Evolutionary conservation across 108 stramenopile genomes (phyloP).

Genomic region (Cyclotella kingstonii): DNA sequence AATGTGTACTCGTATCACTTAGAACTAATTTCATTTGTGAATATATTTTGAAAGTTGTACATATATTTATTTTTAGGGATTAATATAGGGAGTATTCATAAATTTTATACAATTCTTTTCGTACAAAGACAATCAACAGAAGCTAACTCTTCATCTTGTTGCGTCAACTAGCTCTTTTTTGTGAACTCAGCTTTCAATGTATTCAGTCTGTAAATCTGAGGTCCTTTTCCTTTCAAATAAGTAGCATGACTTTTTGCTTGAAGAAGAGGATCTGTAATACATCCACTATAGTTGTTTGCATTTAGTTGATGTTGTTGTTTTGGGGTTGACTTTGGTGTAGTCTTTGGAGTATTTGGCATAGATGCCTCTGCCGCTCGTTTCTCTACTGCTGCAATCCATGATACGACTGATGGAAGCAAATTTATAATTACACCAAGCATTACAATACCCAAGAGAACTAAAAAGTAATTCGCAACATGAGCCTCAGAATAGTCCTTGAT

Average conservation of each 20-base stretch:
- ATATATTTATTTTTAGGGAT: too few relatives aligned
- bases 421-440: constrained; percentile 63
- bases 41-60: too few relatives aligned
- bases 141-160: too few relatives aligned
- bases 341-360: constrained; percentile 20
- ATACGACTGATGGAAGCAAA: constrained; percentile 46
- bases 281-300: constrained; percentile 6
- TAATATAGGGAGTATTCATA: too few relatives aligned
- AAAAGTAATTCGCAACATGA: constrained; percentile 68
- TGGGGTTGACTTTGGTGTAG: constrained; percentile 5
- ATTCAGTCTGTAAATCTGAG: constrained; percentile 35
- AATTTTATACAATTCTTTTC: too few relatives aligned
- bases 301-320: background rate
- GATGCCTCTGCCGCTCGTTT: constrained; percentile 49
- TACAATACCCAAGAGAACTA: constrained; percentile 56
- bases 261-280: constrained; percentile 15
- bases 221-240: constrained; percentile 27
- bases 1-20: too few relatives aligned
- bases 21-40: too few relatives aligned
- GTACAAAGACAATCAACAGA: too few relatives aligned
- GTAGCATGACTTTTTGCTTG: constrained; percentile 17
- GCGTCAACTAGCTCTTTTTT: too few relatives aligned
- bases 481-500: constrained; percentile 72
- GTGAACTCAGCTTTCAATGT: constrained; percentile 38
- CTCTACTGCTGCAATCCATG: constrained; percentile 66